Percentiles rank a stretch among this genome's conserved stretches.
Evolutionary conservation across 805 yeast species (phyloP).

Genomic region (Ogataea methanolica): DNA sequence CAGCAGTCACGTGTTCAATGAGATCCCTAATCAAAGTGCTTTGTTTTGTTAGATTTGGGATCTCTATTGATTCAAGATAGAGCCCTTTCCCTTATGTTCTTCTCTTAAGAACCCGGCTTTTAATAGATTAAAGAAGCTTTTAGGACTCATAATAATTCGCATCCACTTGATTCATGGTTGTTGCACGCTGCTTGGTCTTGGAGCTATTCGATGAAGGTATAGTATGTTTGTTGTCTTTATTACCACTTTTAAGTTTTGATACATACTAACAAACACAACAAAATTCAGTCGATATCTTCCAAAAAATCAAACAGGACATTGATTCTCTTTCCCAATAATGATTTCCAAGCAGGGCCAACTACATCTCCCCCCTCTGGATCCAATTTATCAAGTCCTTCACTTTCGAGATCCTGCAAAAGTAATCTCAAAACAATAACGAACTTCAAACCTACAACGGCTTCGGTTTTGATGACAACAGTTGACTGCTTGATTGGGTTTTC

Average conservation of each 20-base stretch:
- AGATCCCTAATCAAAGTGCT: no score
- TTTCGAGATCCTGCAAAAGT: not conserved
- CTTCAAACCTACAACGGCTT: not conserved
- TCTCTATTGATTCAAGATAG: not conserved
- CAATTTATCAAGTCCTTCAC: not conserved
- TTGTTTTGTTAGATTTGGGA: no score
- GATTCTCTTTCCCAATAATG: not conserved
- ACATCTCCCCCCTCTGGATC: not conserved
- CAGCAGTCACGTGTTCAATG: no score
- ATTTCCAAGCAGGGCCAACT: not conserved
- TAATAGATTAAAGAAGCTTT: no score
- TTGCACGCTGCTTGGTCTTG: not conserved
- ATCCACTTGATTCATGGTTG: no score
- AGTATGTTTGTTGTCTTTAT: constrained; percentile 1
- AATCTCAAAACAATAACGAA: not conserved
- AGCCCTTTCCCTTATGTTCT: no score
- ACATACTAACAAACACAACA: not conserved
- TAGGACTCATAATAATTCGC: no score
- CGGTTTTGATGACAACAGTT: not conserved
- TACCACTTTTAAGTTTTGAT: not conserved
- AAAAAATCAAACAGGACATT: not conserved
- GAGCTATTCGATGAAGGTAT: constrained; percentile 6
- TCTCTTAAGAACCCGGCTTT: no score
- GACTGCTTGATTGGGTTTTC: constrained; percentile 11
- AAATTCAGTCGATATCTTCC: not conserved